Conservation (phyloP, 139 green algal species). For the Coelastrella sp. region DNA sequence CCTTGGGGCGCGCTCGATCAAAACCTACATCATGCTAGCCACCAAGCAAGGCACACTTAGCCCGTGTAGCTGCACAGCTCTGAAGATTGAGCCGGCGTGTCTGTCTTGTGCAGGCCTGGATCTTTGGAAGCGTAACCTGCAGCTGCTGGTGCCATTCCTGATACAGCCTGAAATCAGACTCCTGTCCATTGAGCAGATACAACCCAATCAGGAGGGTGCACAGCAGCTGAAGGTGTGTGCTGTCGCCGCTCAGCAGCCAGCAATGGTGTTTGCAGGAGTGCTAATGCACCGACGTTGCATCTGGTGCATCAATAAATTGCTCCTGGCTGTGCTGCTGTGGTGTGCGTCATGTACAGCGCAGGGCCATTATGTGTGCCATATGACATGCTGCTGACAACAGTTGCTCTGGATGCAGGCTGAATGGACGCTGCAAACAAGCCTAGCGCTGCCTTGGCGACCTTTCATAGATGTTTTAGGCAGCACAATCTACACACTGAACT, state of each 20-base stretch:
- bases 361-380: not conserved
- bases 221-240: not conserved
- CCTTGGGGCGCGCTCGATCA: not conserved
- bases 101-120: conserved; percentile 54
- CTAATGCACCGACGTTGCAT: not conserved
- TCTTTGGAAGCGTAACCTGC: conserved; percentile 67
- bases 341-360: no score
- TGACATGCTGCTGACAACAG: not conserved
- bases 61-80: not conserved
- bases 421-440: conserved; percentile 60
- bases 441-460: conserved; percentile 50
- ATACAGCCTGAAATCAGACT: conserved; percentile 51
- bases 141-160: conserved; percentile 67
- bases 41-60: not conserved
- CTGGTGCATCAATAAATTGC: not conserved
- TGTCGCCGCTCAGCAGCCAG: not conserved
- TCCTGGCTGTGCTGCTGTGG: no score
- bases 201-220: not conserved
- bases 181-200: not conserved
- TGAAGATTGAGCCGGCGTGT: not conserved
- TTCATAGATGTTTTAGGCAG: conserved; percentile 57
- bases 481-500: conserved; percentile 64
- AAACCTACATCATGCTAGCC: not conserved
- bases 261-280: not conserved
- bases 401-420: conserved; percentile 34